Percentiles rank a stretch among this genome's conserved stretches.
Evolutionary conservation across 2,329 filamentous ascomycete genomes (phyloP).

Genomic region (Fusarium sp.): DNA sequence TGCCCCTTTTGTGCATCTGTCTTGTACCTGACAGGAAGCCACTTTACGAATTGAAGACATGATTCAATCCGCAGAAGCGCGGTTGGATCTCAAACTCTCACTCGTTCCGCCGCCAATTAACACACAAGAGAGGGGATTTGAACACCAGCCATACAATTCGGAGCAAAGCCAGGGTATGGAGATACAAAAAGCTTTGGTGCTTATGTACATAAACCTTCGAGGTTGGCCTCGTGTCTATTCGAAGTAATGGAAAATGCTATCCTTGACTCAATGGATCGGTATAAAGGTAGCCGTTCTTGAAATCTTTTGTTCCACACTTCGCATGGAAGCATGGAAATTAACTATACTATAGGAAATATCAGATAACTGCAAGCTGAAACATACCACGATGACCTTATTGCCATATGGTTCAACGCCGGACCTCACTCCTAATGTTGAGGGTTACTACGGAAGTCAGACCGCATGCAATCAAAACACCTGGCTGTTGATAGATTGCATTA

Average conservation of each 20-base stretch:
- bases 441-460: not conserved
- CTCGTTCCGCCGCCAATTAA: not conserved
- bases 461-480: not conserved
- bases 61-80: not conserved
- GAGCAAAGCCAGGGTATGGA: not conserved
- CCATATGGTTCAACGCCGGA: not conserved
- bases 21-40: constrained; percentile 20
- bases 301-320: not conserved
- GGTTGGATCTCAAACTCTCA: not conserved
- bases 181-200: not conserved
- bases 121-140: not conserved
- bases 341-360: not conserved
- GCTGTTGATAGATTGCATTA: not conserved
- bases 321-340: not conserved
- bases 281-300: not conserved
- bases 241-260: not conserved
- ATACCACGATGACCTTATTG: not conserved
- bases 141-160: not conserved
- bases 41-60: constrained; percentile 8
- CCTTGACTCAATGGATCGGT: not conserved
- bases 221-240: not conserved
- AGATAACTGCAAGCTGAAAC: not conserved
- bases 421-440: not conserved
- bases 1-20: constrained; percentile 32
- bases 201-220: not conserved